These are phyloP conservation scores for Phialemonium atrogriseum DNA, from an alignment of 2,329 filamentous ascomycete species.

Conservation along the genomic window DNA sequence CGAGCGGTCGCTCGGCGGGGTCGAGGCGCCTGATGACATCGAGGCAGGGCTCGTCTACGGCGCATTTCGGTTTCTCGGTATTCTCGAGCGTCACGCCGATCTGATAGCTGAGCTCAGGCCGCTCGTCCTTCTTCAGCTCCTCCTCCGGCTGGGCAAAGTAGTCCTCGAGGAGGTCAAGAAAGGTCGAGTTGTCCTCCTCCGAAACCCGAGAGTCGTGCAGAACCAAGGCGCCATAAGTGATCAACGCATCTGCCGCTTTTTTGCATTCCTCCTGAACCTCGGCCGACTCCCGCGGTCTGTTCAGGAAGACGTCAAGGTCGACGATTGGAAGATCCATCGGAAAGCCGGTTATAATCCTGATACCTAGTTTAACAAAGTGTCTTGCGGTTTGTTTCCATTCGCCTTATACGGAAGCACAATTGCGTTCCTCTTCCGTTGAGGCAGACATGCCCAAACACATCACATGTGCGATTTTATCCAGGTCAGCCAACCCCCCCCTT, in stretches of 20 bases:
- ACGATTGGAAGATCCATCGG: constrained; percentile 51
- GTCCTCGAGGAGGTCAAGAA: constrained; percentile 55
- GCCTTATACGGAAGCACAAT: no score
- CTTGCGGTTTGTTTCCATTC: no score
- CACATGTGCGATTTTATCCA: no score
- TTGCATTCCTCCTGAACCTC: constrained; percentile 41
- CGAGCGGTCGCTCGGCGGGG: constrained; percentile 47
- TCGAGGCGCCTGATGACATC: constrained; percentile 46
- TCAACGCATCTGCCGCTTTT: constrained; percentile 46
- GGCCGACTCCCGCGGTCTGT: constrained; percentile 30
- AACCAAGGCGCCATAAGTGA: constrained; percentile 51
- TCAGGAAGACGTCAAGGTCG: constrained; percentile 50
- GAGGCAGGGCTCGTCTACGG: constrained; percentile 52
- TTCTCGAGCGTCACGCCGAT: constrained; percentile 55
- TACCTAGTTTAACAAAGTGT: no score
- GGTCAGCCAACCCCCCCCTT: no score
- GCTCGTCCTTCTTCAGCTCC: constrained; percentile 40
- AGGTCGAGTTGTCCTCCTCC: constrained; percentile 44
- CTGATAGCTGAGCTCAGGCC: constrained; percentile 51
- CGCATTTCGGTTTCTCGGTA: constrained; percentile 56
- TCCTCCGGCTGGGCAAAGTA: constrained; percentile 51
- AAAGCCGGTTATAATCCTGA: no score
- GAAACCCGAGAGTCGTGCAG: constrained; percentile 52
- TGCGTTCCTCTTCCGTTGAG: no score
- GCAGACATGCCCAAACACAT: no score